phyloP scores from a whole-genome alignment of 345 rosid genomes.

The Zanthoxylum bungeanum region DNA sequence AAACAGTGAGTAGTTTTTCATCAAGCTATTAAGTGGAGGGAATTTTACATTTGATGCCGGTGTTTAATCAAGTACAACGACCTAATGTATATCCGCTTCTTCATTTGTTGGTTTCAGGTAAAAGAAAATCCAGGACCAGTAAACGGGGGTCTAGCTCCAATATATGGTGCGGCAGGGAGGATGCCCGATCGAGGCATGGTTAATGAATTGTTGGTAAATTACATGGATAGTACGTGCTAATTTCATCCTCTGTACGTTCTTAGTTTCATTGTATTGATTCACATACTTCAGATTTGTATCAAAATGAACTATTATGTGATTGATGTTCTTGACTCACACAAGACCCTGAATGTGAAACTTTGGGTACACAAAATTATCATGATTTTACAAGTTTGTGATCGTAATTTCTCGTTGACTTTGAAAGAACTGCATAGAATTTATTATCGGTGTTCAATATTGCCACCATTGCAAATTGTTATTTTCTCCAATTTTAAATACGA shows the following conservation, averaged over 20 bases:
- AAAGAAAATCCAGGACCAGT: conserved; percentile 82
- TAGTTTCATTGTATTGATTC: conserved; percentile 8
- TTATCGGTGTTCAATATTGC: too few species aligned
- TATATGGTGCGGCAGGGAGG: conserved; percentile 91
- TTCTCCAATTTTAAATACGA: not conserved
- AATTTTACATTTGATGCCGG: not conserved
- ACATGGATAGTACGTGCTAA: conserved; percentile 84
- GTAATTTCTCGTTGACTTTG: not conserved
- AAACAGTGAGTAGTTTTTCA: conserved; percentile 51
- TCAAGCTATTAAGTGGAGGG: not conserved
- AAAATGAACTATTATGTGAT: not conserved
- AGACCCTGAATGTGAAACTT: not conserved
- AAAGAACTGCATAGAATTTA: not conserved
- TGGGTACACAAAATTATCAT: not conserved
- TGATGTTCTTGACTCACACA: not conserved
- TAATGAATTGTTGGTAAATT: conserved; percentile 69
- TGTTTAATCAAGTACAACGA: not conserved
- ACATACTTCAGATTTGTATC: not conserved
- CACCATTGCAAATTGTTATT: too few species aligned
- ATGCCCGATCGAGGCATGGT: conserved; percentile 89
- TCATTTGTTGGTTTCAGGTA: conserved; percentile 38
- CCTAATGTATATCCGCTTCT: not conserved
- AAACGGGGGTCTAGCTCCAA: conserved; percentile 82
- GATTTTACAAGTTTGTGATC: too few species aligned
- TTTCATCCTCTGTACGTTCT: not conserved